A percentile compares a stretch with the other conserved stretches of the same genome.
These are phyloP conservation scores for Myrica gale DNA, from an alignment of 306 rosid species.

Conservation along the genomic window DNA sequence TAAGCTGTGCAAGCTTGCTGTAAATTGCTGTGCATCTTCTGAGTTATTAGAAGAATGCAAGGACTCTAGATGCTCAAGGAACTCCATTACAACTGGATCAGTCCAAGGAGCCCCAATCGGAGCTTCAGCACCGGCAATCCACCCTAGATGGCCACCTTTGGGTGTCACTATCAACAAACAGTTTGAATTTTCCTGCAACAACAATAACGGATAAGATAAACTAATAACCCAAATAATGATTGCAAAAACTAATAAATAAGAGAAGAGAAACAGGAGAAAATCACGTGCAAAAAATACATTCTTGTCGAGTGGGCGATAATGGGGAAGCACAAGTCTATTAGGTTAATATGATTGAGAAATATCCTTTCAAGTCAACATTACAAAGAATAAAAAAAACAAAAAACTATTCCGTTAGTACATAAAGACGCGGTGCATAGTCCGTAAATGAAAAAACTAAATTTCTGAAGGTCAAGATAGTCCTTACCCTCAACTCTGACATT, in stretches of 20 bases:
- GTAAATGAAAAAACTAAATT: no score
- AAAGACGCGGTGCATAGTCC: neutral
- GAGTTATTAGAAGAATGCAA: neutral
- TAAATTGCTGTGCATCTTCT: constrained; percentile 11
- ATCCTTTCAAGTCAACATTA: neutral
- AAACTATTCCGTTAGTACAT: neutral
- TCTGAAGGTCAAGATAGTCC: neutral
- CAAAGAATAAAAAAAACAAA: neutral
- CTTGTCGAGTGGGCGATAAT: neutral
- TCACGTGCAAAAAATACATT: neutral
- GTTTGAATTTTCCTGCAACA: constrained; percentile 71
- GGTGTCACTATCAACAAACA: constrained; percentile 89
- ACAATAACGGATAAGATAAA: constrained; percentile 10
- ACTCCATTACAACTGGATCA: constrained; percentile 75
- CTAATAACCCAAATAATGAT: constrained; percentile 2
- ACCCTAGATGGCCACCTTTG: constrained; percentile 90
- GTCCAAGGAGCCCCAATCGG: constrained; percentile 92
- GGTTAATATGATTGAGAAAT: neutral
- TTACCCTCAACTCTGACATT: neutral
- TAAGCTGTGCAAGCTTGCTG: constrained; percentile 35
- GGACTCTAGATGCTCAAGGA: constrained; percentile 62
- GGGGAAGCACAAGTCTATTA: neutral
- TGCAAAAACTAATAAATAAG: neutral
- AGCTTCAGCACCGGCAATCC: constrained; percentile 89
- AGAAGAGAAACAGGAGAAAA: neutral